These are phyloP conservation scores for Talaromyces marneffei DNA, from an alignment of 2,329 filamentous ascomycete genomes.

Conservation along the genomic window DNA sequence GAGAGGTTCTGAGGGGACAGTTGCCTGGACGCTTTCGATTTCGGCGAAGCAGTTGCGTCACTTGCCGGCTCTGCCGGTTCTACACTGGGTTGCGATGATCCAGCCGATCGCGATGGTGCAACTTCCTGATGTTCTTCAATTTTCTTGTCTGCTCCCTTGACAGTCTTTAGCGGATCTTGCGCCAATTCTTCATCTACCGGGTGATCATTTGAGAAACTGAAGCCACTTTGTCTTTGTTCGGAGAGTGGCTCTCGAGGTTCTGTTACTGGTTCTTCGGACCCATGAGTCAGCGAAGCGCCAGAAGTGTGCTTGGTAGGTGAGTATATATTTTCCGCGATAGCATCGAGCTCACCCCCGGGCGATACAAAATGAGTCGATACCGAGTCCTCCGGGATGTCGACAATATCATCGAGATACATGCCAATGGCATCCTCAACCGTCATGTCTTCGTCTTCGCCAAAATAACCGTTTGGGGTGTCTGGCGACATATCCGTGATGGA, in stretches of 20 bases:
- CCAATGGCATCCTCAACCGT: slow-evolving; percentile 57
- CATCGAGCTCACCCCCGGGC: slow-evolving; percentile 4
- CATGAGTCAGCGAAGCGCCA: neutral
- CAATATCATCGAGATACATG: slow-evolving; percentile 56
- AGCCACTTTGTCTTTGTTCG: neutral
- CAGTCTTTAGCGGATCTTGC: neutral
- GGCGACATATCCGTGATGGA: slow-evolving; percentile 58
- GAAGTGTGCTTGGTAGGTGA: slow-evolving; percentile 7
- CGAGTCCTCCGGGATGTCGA: slow-evolving; percentile 39
- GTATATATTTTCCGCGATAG: slow-evolving; percentile 9
- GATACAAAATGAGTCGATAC: slow-evolving; percentile 15
- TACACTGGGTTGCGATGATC: slow-evolving; percentile 4
- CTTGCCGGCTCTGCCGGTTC: neutral
- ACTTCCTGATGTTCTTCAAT: neutral
- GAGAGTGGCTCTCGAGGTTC: neutral
- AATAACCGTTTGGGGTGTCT: slow-evolving; percentile 62
- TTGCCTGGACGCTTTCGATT: slow-evolving; percentile 10
- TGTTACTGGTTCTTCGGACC: neutral
- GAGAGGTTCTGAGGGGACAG: slow-evolving; percentile 8
- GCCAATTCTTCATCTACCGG: neutral
- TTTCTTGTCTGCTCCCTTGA: neutral
- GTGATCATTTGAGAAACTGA: neutral
- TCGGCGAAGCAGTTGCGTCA: slow-evolving; percentile 8
- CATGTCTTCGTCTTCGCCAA: slow-evolving; percentile 47
- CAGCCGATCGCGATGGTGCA: slow-evolving; percentile 7